Evolutionary conservation across 257 asterid species (phyloP).

Genomic region (Paulownia fortunei): DNA sequence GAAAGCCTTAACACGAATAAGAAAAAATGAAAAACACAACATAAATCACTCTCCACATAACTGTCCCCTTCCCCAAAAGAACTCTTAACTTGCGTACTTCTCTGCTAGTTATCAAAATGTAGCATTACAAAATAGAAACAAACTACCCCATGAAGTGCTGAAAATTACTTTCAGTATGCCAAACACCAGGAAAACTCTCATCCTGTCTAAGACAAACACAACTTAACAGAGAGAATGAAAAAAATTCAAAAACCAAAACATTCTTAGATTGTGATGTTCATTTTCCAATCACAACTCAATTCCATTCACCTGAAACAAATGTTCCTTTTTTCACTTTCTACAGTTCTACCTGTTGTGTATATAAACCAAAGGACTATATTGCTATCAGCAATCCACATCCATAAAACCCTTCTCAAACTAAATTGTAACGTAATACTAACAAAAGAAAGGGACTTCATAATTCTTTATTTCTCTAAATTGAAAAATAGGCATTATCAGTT

Average conservation of each 20-base stretch:
- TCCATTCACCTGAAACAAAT: background rate
- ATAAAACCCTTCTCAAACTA: constrained; percentile 4
- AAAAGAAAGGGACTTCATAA: constrained; percentile 3
- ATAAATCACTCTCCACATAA: background rate
- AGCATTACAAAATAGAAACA: background rate
- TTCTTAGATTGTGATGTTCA: background rate
- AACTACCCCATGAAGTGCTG: background rate
- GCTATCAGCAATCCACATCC: constrained; percentile 9
- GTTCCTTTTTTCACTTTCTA: background rate
- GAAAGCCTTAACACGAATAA: background rate
- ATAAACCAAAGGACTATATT: background rate
- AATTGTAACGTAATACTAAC: background rate
- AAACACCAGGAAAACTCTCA: background rate
- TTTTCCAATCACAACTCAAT: background rate
- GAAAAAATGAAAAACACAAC: constrained; percentile 9
- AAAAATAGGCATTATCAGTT: background rate
- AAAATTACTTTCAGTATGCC: background rate
- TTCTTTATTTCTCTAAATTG: background rate
- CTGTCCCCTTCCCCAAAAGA: background rate
- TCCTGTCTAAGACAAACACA: background rate
- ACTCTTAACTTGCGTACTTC: background rate
- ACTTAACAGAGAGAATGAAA: background rate
- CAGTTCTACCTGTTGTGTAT: background rate
- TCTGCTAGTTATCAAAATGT: constrained; percentile 11
- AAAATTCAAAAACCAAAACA: background rate